These are phyloP conservation scores for Pachyrhizus erosus DNA, from an alignment of 306 rosid genomes.

Conservation along the genomic window DNA sequence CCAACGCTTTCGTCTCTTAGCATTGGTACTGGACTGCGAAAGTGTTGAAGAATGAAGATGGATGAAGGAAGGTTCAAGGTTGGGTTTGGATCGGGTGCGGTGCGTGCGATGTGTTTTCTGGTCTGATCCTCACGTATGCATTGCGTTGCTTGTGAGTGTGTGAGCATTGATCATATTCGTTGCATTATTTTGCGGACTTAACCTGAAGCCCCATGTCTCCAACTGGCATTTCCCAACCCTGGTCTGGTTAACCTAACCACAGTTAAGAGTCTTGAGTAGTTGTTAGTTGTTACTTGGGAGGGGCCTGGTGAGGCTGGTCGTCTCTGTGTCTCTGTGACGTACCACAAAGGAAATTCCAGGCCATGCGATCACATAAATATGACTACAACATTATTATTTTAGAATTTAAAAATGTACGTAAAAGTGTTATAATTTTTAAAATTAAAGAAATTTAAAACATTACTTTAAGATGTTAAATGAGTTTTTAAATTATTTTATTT, in stretches of 20 bases:
- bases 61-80: conserved; percentile 29
- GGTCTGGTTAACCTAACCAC: conserved; percentile 43
- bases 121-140: conserved; percentile 30
- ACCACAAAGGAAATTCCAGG: neutral
- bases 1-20: conserved; percentile 51
- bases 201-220: conserved; percentile 34
- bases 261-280: neutral
- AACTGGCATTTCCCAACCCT: conserved; percentile 36
- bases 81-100: conserved; percentile 2
- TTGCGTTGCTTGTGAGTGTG: neutral
- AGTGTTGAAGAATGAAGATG: neutral
- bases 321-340: neutral
- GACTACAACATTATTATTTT: too few relatives aligned
- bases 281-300: neutral
- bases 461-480: too few relatives aligned
- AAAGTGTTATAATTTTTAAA: too few relatives aligned
- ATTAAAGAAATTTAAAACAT: too few relatives aligned
- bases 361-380: too few relatives aligned
- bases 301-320: neutral
- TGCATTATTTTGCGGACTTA: conserved; percentile 25
- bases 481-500: too few relatives aligned
- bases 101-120: neutral
- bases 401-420: too few relatives aligned
- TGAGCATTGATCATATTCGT: conserved; percentile 14
- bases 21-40: conserved; percentile 26